Percentiles rank a stretch among this genome's conserved stretches.
phyloP scores from a whole-genome alignment of 164 flowering plant species.

The Sextonia rubra region DNA sequence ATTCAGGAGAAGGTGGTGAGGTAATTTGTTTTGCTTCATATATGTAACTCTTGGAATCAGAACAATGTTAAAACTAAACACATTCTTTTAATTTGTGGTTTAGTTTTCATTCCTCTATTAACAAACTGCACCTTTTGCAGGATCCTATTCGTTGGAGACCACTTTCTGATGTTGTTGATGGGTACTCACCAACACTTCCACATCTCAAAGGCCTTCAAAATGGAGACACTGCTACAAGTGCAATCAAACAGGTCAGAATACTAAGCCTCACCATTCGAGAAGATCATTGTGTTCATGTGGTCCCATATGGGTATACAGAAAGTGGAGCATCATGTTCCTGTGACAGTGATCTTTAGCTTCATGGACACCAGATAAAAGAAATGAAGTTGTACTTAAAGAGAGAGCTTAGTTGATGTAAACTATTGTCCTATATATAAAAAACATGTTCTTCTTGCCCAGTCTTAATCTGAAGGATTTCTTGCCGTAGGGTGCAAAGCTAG shows the following conservation, averaged over 20 bases:
- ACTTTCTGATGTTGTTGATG: constrained; percentile 96
- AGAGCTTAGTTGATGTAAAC: background rate
- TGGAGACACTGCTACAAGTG: constrained; percentile 99
- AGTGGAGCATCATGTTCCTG: background rate
- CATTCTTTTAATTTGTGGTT: background rate
- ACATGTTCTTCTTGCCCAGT: too few relatives aligned
- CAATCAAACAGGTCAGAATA: constrained; percentile 84
- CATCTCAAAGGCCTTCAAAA: constrained; percentile 99
- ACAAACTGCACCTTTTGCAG: constrained; percentile 27
- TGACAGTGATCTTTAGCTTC: background rate
- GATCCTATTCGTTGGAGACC: constrained; percentile 99
- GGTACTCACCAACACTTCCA: constrained; percentile 97
- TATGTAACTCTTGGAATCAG: background rate
- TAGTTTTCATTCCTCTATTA: background rate
- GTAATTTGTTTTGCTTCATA: constrained; percentile 30
- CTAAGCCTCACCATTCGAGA: constrained; percentile 2
- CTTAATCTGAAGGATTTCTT: too few relatives aligned
- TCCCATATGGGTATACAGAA: background rate
- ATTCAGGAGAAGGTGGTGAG: constrained; percentile 99
- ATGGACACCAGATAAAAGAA: background rate
- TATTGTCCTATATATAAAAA: too few relatives aligned
- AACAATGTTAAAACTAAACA: background rate
- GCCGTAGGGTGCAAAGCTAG: too few relatives aligned
- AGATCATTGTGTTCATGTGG: background rate
- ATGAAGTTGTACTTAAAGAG: background rate